phyloP scores from a whole-genome alignment of 73 alveolate species.

The Tetrahymena elliotti region DNA sequence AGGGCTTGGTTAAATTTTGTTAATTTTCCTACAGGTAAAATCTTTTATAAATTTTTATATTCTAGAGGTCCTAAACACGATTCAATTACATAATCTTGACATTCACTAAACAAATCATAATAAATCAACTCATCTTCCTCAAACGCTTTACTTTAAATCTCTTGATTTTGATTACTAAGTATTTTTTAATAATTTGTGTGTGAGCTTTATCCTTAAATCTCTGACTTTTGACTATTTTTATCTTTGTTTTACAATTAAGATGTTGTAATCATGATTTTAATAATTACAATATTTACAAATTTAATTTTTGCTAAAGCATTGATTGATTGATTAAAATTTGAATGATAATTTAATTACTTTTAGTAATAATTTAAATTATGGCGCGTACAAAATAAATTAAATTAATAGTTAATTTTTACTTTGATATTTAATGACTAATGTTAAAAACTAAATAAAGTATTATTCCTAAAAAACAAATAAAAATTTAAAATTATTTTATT shows the following conservation, averaged over 20 bases:
- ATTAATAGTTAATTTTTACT: neutral
- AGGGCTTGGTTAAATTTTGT: neutral
- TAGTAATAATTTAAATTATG: neutral
- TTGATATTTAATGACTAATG: too few species aligned
- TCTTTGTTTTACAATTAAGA: neutral
- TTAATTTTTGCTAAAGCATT: too few species aligned
- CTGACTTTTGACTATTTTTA: neutral
- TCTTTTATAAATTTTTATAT: neutral
- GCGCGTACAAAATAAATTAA: neutral
- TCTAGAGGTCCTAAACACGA: neutral
- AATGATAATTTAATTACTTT: too few species aligned
- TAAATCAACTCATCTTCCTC: neutral
- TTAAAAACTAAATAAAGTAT: too few species aligned
- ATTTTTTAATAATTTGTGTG: neutral
- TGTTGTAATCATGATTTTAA: neutral
- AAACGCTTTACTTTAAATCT: neutral
- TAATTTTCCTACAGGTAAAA: neutral
- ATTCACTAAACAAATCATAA: neutral
- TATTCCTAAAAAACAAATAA: too few species aligned
- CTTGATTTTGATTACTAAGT: neutral
- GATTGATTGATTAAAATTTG: too few species aligned
- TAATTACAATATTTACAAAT: too few species aligned
- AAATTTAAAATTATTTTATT: too few species aligned
- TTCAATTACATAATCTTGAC: neutral
- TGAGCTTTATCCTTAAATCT: neutral